Base-by-base conservation (phyloP, 2,329 filamentous ascomycete genomes). In the Coniella vitis region DNA sequence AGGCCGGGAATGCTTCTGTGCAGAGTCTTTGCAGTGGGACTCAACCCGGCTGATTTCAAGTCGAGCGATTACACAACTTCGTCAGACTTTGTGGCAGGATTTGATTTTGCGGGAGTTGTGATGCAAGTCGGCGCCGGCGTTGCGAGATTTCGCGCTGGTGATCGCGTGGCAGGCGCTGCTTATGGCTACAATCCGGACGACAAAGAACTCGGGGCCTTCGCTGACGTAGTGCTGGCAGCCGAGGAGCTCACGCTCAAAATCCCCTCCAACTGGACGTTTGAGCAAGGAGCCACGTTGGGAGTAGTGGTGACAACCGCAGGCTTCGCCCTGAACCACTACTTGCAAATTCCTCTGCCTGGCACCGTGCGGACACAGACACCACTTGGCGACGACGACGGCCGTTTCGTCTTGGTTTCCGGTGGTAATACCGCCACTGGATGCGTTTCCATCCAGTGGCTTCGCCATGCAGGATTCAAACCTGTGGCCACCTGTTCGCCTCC, bases 401-500 rank as follows among this genome's bases (percentile, higher is more conserved):
- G 4, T 5, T n/a, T 1, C 70, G 36, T 49, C 16, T 17, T 49
- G n/a, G 41, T 49, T 4, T 45, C n/a, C 4, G 47, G 47, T 3
- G 41, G 47, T 3, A n/a, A 3, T 14, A 45, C 47, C 1, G 21
- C 41, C 22, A 41, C 37, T 10, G 47, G 47, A 4, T n/a, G 25
- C 1, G 16, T 45, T 2, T 36, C 41, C 3, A 45, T 45, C 20
- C 47, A 49, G 29, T 29, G 12, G n/a, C 4, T 38, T 12, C 16
- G n/a, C 36, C 4, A n/a, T 7, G 35, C 38, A 13, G 52, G 51
- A 7, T 29, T 39, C n/a, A 36, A 12, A 1, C 40, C 43, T 13
- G 29, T 57, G 5, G 44, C 49, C 2, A 57, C 54, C 0, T 55
- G 54, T 35, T 75, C 72, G 1, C 65, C 70, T 1, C 63, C 62